Evolutionary conservation across 768 basidiomycete genomes (phyloP), one percentile per base, ranked within the genome.

Genomic region (Gautieria morchelliformis): DNA sequence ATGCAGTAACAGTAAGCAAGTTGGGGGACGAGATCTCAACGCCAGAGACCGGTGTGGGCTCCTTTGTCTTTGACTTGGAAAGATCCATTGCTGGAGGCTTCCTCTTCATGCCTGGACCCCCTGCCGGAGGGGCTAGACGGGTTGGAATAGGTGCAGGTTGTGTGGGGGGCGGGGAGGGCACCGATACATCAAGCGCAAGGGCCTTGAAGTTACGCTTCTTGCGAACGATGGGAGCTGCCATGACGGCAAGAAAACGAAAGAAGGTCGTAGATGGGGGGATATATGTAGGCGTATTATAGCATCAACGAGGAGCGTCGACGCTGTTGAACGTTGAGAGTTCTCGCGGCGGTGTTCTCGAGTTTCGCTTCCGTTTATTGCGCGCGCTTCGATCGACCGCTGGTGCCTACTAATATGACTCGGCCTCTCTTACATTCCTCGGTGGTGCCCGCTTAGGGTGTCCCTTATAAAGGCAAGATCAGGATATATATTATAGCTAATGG

Each of bases 121-220:
- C 65, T 30, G 66, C 67, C 5, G 67, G 64, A 20, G 70, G 70
- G 10, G 71, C 68, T 7, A 65, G 63, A 10, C 70, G 67, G 12
- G 62, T 63, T 66, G 67, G 64, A 47, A 69, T 60, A 58, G 75
- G 74, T 54, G 74, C 70, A 30, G 70, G 65, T 53, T 76, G 71
- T 20, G 61, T 37, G 14, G 61, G 33, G 5, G 71, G 60, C 4
- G 74, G 67, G 1, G 76, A 67, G n/a, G 67, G 58, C 41, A 73
- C 63, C 46, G 77, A 60, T 58, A 85, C 82, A 63, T 80, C 77
- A 67, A 93, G 83, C 72, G 85, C 82, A 9, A 93, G 80, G 40
- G 79, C 83, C 72, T 91, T 93, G 80, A 91, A 92, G 69, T 93
- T 93, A 61, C 91, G 84, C 70, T 93, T 93, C 78, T 91, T 90